Evolutionary conservation across 139 green algal genomes (phyloP).

Genomic region (Mychonastes homosphaera): DNA sequence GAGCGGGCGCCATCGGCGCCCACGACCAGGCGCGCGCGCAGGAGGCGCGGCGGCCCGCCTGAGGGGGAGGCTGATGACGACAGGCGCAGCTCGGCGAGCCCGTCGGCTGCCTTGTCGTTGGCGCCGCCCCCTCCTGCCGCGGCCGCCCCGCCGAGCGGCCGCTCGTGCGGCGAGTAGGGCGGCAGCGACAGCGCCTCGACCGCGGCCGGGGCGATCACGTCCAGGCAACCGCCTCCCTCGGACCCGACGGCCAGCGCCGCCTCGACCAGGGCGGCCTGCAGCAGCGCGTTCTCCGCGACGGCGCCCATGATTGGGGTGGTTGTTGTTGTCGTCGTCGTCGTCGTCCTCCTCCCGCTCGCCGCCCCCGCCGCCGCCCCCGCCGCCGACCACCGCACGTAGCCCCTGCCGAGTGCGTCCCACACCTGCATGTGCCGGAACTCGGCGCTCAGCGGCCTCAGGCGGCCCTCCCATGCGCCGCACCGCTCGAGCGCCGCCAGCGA

Average conservation of each 20-base stretch:
- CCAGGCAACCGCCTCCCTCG: constrained; percentile 9
- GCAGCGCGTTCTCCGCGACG: constrained; percentile 58
- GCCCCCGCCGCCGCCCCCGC: constrained; percentile 23
- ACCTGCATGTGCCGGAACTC: constrained; percentile 46
- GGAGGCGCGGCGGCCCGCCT: constrained; percentile 10
- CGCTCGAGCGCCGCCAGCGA: constrained; percentile 38
- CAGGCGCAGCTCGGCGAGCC: constrained; percentile 22
- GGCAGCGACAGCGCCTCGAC: constrained; percentile 3
- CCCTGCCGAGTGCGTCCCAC: constrained; percentile 22
- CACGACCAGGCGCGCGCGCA: constrained; percentile 48
- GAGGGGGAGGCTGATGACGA: too few species aligned
- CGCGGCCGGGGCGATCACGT: not conserved
- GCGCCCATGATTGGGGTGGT: constrained; percentile 50
- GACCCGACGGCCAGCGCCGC: constrained; percentile 14
- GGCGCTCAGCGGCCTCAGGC: constrained; percentile 26
- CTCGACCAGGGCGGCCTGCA: constrained; percentile 44
- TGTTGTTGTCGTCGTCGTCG: too few species aligned
- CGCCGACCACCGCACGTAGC: constrained; percentile 45
- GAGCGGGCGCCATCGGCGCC: constrained; percentile 59
- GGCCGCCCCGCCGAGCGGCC: not conserved
- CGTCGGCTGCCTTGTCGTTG: too few species aligned
- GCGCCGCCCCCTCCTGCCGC: not conserved
- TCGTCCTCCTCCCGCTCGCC: too few species aligned
- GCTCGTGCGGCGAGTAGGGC: not conserved
- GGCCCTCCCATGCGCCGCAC: constrained; percentile 42